Evolutionary conservation across 2,329 filamentous ascomycete genomes (phyloP).

Genomic region (Helotiales sp.): DNA sequence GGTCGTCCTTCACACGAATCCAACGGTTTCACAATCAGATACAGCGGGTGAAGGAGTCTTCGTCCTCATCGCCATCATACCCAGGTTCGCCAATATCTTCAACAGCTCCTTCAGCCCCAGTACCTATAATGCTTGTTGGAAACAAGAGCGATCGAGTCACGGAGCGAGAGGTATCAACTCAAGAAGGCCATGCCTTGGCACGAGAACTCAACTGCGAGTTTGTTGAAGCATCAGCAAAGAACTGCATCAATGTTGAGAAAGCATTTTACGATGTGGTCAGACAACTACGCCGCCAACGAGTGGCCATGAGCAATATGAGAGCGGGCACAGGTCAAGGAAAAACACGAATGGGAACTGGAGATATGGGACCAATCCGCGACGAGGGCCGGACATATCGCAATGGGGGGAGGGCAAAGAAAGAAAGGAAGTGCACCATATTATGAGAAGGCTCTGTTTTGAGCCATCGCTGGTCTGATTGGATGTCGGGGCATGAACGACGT

Average conservation of each 20-base stretch:
- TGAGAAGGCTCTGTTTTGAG: constrained; percentile 24
- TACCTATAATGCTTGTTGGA: constrained; percentile 96
- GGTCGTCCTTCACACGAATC: constrained; percentile 92
- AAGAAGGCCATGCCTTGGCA: constrained; percentile 89
- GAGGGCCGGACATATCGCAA: constrained; percentile 30
- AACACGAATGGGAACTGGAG: constrained; percentile 24
- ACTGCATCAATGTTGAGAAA: constrained; percentile 98
- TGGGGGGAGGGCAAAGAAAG: constrained; percentile 22
- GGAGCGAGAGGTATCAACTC: constrained; percentile 92
- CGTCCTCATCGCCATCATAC: constrained; percentile 73
- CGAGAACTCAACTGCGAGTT: constrained; percentile 94
- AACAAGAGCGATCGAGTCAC: constrained; percentile 98
- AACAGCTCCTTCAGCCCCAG: constrained; percentile 52
- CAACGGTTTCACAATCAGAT: constrained; percentile 96
- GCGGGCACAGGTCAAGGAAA: constrained; percentile 23
- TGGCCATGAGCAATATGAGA: constrained; percentile 37
- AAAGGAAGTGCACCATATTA: constrained; percentile 36
- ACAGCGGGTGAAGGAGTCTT: constrained; percentile 93
- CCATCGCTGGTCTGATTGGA: constrained; percentile 7
- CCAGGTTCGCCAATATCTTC: constrained; percentile 70
- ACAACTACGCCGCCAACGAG: constrained; percentile 81
- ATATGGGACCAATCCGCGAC: constrained; percentile 27
- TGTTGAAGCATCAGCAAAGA: constrained; percentile 95
- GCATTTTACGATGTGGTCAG: constrained; percentile 97
- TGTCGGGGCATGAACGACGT: constrained; percentile 21